Conservation (phyloP, 257 asterid species). For the Plantago ovata region DNA sequence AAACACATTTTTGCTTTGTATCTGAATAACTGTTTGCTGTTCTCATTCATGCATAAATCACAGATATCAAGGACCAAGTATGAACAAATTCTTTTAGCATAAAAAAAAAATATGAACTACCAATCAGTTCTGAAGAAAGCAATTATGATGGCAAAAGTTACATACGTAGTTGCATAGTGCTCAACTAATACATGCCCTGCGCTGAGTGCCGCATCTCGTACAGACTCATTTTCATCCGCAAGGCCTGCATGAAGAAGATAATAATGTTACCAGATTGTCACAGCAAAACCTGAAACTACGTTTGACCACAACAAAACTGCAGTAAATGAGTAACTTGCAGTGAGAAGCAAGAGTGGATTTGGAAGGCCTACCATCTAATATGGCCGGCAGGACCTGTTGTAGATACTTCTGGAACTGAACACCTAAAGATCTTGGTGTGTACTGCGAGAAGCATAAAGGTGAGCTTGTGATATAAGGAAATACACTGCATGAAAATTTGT, state of each 20-base stretch:
- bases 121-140: not conserved
- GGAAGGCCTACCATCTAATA: conserved; percentile 66
- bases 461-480: conserved; percentile 12
- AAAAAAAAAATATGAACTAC: not conserved
- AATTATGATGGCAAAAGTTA: conserved; percentile 18
- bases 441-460: conserved; percentile 49
- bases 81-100: conserved; percentile 1
- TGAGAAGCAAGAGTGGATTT: conserved; percentile 8
- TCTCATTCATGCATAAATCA: not conserved
- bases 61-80: not conserved
- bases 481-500: not conserved
- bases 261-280: conserved; percentile 4
- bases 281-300: conserved; percentile 19
- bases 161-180: conserved; percentile 95
- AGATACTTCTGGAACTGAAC: conserved; percentile 94
- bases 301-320: conserved; percentile 15
- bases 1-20: too few species aligned
- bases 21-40: not conserved
- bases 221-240: conserved; percentile 99
- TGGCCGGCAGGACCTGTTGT: conserved; percentile 95
- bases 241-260: conserved; percentile 56
- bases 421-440: conserved; percentile 91
- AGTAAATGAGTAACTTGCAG: conserved; percentile 13
- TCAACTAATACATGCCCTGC: conserved; percentile 99
- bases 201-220: conserved; percentile 96